A percentile compares a stretch with the other conserved stretches of the same genome.
phyloP scores from a whole-genome alignment of 2,329 filamentous ascomycete species.

The Xylariomycetidae sp. region DNA sequence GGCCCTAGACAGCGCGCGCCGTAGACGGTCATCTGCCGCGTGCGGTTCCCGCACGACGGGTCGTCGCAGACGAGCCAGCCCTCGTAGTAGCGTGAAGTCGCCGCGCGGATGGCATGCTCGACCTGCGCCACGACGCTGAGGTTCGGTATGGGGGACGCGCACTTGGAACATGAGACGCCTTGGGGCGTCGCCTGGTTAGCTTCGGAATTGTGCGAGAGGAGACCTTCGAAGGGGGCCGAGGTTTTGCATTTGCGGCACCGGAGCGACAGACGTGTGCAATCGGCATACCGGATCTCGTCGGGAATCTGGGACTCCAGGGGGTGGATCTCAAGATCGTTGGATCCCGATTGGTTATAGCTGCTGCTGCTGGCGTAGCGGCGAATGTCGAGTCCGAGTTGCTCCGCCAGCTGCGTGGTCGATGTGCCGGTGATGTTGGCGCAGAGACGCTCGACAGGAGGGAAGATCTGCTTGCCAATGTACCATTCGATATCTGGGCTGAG shows the following conservation, averaged over 20 bases:
- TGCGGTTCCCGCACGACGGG: slow-evolving; percentile 77
- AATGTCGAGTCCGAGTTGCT: slow-evolving; percentile 88
- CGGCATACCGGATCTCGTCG: slow-evolving; percentile 82
- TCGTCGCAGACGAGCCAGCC: slow-evolving; percentile 91
- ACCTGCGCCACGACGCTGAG: slow-evolving; percentile 81
- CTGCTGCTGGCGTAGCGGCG: slow-evolving; percentile 73
- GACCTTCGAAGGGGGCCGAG: slow-evolving; percentile 69
- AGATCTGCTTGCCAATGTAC: slow-evolving; percentile 97
- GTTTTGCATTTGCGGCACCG: slow-evolving; percentile 78
- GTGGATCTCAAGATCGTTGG: slow-evolving; percentile 68
- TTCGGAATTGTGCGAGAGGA: slow-evolving; percentile 53
- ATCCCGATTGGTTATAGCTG: slow-evolving; percentile 35
- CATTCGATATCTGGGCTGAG: slow-evolving; percentile 91
- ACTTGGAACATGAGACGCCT: slow-evolving; percentile 71
- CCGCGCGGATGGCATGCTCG: slow-evolving; percentile 73
- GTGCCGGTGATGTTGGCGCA: slow-evolving; percentile 95
- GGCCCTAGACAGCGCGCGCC: slow-evolving; percentile 86
- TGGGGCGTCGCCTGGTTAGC: slow-evolving; percentile 52
- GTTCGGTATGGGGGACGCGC: slow-evolving; percentile 60
- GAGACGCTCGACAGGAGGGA: slow-evolving; percentile 94
- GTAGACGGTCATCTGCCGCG: slow-evolving; percentile 89
- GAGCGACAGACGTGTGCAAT: slow-evolving; percentile 71
- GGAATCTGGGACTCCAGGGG: slow-evolving; percentile 93
- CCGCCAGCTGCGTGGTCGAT: slow-evolving; percentile 81
- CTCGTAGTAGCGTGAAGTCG: slow-evolving; percentile 84